Base-by-base conservation (phyloP, 2,329 filamentous ascomycete species). In the Ascochyta viciae-villosae region DNA sequence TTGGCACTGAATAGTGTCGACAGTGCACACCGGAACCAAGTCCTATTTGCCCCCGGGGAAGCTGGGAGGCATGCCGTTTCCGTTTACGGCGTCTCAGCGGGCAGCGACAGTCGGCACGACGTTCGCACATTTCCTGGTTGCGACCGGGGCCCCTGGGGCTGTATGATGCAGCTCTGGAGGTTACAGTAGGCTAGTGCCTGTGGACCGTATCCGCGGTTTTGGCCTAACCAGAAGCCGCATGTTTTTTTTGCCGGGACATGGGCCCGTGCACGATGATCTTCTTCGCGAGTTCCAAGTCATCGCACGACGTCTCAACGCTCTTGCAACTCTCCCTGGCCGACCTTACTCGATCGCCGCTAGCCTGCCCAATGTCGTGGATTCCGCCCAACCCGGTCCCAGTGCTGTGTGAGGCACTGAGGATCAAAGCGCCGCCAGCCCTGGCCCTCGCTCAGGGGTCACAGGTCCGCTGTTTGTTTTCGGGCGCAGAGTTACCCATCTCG, bases 361-460 rank as follows among this genome's bases (percentile, higher is more conserved):
- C 61, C 58, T 55, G 63, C 56, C 73, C 72, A 71, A 67, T 66
- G 66, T 70, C 66, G 62, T 70, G 71, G 71, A 44, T 71, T 70
- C 68, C 64, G 68, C 67, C 57, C 67, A 69, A 65, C 63, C 73
- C 69, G 67, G 60, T 61, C 59, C 58, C 61, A 59, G 64, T 61
- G 57, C 60, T 65, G 61, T 65, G 57, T 63, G 48, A 56, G 47
- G 47, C 42, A 56, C 42, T 33, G 54, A 60, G 57, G 46, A 63
- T 51, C 58, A 67, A 65, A 67, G 65, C 68, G 68, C 68, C 65
- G 61, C 63, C 62, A 61, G 63, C 71, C 71, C 67, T 67, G 67
- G 65, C 68, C 71, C 65, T 64, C 67, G 67, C 61, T 74, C 72
- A 75, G 71, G 71, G 70, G 71, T 62, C 63, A 66, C 54, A 49